These are phyloP conservation scores for Pseudonitzschia delicatissima DNA, from an alignment of 108 stramenopile species.

Conservation along the genomic window DNA sequence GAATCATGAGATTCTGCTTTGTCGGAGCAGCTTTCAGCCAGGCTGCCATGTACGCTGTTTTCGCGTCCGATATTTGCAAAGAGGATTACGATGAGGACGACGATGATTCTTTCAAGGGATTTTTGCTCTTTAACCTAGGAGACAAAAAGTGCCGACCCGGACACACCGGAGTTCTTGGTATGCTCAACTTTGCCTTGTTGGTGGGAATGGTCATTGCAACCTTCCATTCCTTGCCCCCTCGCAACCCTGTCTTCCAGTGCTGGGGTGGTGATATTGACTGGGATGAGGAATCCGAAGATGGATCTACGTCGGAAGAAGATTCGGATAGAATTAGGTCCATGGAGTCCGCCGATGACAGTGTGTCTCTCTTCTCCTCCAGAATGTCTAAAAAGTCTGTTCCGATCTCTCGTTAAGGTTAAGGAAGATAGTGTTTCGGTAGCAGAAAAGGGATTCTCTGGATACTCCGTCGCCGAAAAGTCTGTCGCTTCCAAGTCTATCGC, in stretches of 20 bases:
- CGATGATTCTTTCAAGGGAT: no score
- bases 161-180: constrained; percentile 11
- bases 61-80: constrained; percentile 12
- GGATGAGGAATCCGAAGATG: constrained; percentile 11
- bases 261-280: constrained; percentile 12
- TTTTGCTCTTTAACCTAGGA: no score
- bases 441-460: not conserved
- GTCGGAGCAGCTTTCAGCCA: constrained; percentile 15
- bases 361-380: constrained; percentile 22
- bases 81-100: not conserved
- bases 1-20: constrained; percentile 22
- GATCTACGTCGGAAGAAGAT: constrained; percentile 8
- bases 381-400: constrained; percentile 4
- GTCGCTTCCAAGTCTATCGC: not conserved
- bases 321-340: not conserved
- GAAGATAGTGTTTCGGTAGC: not conserved
- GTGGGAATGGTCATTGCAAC: constrained; percentile 37
- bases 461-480: not conserved
- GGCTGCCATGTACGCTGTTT: constrained; percentile 12
- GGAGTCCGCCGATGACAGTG: constrained; percentile 22
- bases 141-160: constrained; percentile 14
- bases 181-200: constrained; percentile 16
- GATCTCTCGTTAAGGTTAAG: not conserved
- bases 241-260: constrained; percentile 33
- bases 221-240: constrained; percentile 25